These are phyloP conservation scores for Kuraishia molischiana DNA, from an alignment of 805 yeast species.

Conservation along the genomic window DNA sequence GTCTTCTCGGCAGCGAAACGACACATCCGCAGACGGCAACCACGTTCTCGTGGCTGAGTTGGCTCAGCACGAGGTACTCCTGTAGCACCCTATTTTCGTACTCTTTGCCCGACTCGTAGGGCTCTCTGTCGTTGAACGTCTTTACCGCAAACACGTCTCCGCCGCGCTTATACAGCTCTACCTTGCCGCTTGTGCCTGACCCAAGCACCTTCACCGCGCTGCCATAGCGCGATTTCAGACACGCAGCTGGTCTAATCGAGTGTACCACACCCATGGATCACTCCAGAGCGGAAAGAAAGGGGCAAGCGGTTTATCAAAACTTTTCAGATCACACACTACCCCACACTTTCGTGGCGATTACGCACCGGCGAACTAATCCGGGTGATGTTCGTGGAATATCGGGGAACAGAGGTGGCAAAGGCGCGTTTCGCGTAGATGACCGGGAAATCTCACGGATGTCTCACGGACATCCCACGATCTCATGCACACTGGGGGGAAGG, in stretches of 20 bases:
- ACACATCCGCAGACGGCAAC: constrained; percentile 23
- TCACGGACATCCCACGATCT: too few relatives aligned
- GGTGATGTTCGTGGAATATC: too few relatives aligned
- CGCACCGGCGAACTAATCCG: too few relatives aligned
- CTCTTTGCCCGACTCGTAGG: constrained; percentile 27
- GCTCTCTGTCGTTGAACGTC: constrained; percentile 28
- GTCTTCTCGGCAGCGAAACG: constrained; percentile 11
- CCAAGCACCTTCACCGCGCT: constrained; percentile 10
- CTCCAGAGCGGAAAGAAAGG: not conserved
- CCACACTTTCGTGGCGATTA: too few relatives aligned
- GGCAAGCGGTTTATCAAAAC: too few relatives aligned
- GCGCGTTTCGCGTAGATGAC: too few relatives aligned
- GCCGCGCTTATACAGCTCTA: constrained; percentile 19
- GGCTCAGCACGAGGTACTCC: constrained; percentile 24
- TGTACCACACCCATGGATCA: not conserved
- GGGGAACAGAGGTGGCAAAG: too few relatives aligned
- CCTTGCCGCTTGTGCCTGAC: constrained; percentile 23
- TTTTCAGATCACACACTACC: too few relatives aligned
- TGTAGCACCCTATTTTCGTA: constrained; percentile 24
- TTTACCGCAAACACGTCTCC: constrained; percentile 30
- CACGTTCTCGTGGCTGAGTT: constrained; percentile 23
- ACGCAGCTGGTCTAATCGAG: not conserved
- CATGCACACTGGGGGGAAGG: too few relatives aligned
- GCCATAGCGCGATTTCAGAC: not conserved
- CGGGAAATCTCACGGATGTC: too few relatives aligned